Evolutionary conservation across 768 basidiomycete genomes (phyloP).

Genomic region (Boletus fagicola): DNA sequence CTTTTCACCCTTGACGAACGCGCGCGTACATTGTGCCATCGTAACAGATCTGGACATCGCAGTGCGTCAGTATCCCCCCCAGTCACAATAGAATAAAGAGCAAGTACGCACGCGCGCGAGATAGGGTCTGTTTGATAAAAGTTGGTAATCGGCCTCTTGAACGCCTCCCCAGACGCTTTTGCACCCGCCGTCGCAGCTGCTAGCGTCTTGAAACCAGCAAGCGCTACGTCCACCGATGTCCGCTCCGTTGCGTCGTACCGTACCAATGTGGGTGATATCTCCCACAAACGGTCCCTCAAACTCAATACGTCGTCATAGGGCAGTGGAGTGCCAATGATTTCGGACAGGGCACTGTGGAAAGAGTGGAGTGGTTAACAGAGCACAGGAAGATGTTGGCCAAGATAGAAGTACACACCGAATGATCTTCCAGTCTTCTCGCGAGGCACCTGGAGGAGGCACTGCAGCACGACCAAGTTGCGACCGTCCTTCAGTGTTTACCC

Average conservation of each 20-base stretch:
- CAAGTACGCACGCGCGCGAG: slow-evolving; percentile 75
- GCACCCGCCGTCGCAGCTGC: slow-evolving; percentile 48
- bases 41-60: slow-evolving; percentile 68
- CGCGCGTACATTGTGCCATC: slow-evolving; percentile 90
- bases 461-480: slow-evolving; percentile 88
- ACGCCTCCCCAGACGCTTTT: slow-evolving; percentile 56
- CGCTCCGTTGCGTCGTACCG: slow-evolving; percentile 80
- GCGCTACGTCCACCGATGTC: slow-evolving; percentile 69
- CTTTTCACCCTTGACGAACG: slow-evolving; percentile 73
- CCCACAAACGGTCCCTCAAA: slow-evolving; percentile 94
- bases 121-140: slow-evolving; percentile 98
- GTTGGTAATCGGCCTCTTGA: slow-evolving; percentile 82
- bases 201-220: slow-evolving; percentile 65
- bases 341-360: slow-evolving; percentile 72
- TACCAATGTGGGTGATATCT: slow-evolving; percentile 86
- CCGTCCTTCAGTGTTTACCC: slow-evolving; percentile 97
- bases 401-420: slow-evolving; percentile 56
- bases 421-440: slow-evolving; percentile 97
- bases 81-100: background rate
- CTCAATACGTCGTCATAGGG: slow-evolving; percentile 87
- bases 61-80: background rate
- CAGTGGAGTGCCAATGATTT: slow-evolving; percentile 74
- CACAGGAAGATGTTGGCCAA: background rate
- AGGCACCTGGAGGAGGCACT: slow-evolving; percentile 91
- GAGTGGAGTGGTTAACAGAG: background rate